Conservation (phyloP, 495 filamentous ascomycete species). For the Aspergillus diversus region DNA sequence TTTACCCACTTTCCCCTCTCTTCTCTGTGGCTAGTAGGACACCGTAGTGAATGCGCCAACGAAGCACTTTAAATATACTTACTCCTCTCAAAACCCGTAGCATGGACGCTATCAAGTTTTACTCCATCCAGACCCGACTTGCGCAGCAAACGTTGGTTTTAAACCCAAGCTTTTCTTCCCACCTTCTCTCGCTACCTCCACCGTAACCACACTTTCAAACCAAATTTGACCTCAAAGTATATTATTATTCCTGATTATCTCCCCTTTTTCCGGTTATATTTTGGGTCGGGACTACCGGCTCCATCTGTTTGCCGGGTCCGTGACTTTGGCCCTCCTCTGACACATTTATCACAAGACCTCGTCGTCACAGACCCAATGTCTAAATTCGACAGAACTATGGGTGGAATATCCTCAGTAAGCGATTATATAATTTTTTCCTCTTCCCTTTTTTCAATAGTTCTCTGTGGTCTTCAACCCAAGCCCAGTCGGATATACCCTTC, state of each 20-base stretch:
- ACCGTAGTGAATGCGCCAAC: constrained; percentile 17
- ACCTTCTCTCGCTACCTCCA: background rate
- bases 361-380: constrained; percentile 15
- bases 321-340: background rate
- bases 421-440: constrained; percentile 6
- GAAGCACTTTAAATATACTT: constrained; percentile 17
- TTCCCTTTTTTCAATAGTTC: constrained; percentile 6
- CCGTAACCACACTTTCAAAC: background rate
- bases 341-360: constrained; percentile 22
- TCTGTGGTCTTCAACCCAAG: background rate
- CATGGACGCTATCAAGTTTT: background rate
- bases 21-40: constrained; percentile 12
- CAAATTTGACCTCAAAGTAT: too few species aligned
- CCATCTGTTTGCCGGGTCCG: too few species aligned
- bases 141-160: background rate
- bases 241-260: background rate
- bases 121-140: background rate
- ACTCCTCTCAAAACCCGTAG: background rate
- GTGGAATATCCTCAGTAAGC: constrained; percentile 26
- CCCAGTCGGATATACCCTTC: background rate
- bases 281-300: background rate
- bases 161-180: background rate
- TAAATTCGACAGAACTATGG: constrained; percentile 21
- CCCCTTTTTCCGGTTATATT: background rate
- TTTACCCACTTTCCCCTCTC: constrained; percentile 13